These are phyloP conservation scores for Calycina marina DNA, from an alignment of 2,329 filamentous ascomycete species.

Conservation along the genomic window DNA sequence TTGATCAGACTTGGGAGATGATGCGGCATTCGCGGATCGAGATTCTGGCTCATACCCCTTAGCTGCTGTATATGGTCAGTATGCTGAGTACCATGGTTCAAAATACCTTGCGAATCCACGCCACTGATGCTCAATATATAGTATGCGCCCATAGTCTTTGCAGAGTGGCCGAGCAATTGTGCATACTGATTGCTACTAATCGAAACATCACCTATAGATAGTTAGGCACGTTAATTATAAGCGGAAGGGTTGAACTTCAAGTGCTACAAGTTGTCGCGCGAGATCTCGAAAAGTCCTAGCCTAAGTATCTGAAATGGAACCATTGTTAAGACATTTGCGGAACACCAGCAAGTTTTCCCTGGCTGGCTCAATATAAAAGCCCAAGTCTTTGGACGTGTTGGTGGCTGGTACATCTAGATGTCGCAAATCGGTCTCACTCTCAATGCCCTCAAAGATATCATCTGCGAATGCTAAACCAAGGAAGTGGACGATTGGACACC, in stretches of 20 bases:
- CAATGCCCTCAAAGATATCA: not conserved
- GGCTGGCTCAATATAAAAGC: not conserved
- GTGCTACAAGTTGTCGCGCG: not conserved
- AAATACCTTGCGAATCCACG: too few relatives aligned
- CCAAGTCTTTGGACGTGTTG: too few relatives aligned
- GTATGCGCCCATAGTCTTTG: too few relatives aligned
- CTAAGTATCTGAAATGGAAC: not conserved
- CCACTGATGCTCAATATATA: too few relatives aligned
- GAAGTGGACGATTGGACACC: conserved; percentile 1
- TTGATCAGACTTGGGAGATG: too few relatives aligned
- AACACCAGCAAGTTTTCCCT: not conserved
- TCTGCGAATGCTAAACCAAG: conserved; percentile 1
- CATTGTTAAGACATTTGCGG: not conserved
- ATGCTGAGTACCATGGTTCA: too few relatives aligned
- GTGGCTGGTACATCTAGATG: not conserved
- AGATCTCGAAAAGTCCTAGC: not conserved
- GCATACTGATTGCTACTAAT: too few relatives aligned
- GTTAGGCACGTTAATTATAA: not conserved
- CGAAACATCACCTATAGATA: too few relatives aligned
- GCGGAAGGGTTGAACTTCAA: not conserved
- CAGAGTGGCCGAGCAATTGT: too few relatives aligned
- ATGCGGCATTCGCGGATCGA: too few relatives aligned
- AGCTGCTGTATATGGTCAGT: too few relatives aligned
- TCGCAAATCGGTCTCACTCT: not conserved
- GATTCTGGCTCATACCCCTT: too few relatives aligned